Base-by-base conservation (phyloP, 768 basidiomycete genomes). In the Suillus occidentalis region DNA sequence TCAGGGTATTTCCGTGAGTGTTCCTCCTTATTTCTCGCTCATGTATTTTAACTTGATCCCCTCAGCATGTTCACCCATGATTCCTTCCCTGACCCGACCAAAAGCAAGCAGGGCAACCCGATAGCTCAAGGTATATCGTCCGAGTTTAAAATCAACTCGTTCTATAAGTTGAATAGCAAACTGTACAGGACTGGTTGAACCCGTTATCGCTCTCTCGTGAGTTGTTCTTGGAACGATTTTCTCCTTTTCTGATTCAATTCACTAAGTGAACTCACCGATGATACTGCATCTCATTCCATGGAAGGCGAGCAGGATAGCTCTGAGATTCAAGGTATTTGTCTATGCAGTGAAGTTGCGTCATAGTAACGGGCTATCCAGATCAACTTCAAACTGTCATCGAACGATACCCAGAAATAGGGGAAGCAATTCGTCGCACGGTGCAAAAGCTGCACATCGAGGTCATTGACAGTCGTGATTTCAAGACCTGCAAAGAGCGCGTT, bases 1-100 rank as follows among this genome's bases (percentile, higher is more conserved):
- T 80, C 5, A 70, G 75, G 10, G 59, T 66, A 12, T 63, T 71
- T 7, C 16, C 66, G 20, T 34, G 20, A 14, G 9, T 66, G 3
- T 80, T 47, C 47, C 69, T 65, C 50, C 9, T 16, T 0, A 22
- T 36, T 1, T 25, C 4, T 55, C 20, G 18, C 2, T 18, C n/a
- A 8, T 37, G 20, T 39, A n/a, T 31, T 61, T 57, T 3, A 18
- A 25, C 60, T 52, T 10, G 64, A 14, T n/a, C 0, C 7, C 0
- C 10, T 12, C 25, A 22, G 42, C 13, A 75, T 70, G 3, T 65
- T 61, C 20, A 36, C 34, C 50, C 67, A 67, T 43, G 67, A 76
- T 7, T 39, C 25, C 0, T 75, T 76, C 16, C 8, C n/a, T 0
- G 69, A 63, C 22, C 1, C 6, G 5, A 64, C 6, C 0, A 50